These are phyloP conservation scores for Trypanosoma platydactyli DNA, from an alignment of 208 protist species.

Conservation along the genomic window DNA sequence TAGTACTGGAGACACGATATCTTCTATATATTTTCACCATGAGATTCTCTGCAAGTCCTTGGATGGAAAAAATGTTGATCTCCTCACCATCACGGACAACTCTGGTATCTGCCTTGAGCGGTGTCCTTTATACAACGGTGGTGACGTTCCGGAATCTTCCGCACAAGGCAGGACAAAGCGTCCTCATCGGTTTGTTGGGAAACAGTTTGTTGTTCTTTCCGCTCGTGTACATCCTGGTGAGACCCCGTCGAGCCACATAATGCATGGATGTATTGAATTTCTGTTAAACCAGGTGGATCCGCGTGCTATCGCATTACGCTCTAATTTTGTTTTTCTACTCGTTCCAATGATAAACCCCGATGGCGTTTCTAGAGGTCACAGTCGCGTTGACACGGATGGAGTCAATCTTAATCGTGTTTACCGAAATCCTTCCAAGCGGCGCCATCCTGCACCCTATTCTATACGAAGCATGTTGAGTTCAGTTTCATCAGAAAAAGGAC, in stretches of 20 bases:
- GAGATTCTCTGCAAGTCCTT: constrained; percentile 86
- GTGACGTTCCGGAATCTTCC: constrained; percentile 66
- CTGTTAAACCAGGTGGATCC: constrained; percentile 65
- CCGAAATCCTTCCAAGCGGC: constrained; percentile 52
- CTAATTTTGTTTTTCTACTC: constrained; percentile 90
- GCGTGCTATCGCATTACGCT: constrained; percentile 68
- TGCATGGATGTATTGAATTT: constrained; percentile 93
- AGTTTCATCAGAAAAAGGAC: constrained; percentile 32
- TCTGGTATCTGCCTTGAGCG: constrained; percentile 39
- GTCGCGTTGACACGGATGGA: constrained; percentile 89
- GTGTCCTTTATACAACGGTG: constrained; percentile 41
- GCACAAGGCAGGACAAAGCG: constrained; percentile 44
- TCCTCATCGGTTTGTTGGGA: constrained; percentile 60
- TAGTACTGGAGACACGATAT: background rate
- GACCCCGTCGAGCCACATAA: constrained; percentile 89
- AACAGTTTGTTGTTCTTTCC: constrained; percentile 80
- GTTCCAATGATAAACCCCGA: constrained; percentile 95
- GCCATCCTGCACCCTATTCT: constrained; percentile 82
- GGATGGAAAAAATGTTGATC: constrained; percentile 78
- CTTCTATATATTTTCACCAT: constrained; percentile 77
- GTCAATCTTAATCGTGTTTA: constrained; percentile 95
- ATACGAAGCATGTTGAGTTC: constrained; percentile 55
- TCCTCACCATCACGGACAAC: constrained; percentile 87
- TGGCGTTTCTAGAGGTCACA: constrained; percentile 91
- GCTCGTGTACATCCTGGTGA: constrained; percentile 94